These are phyloP conservation scores for Primulina tabacum DNA, from an alignment of 257 asterid genomes.

Conservation along the genomic window DNA sequence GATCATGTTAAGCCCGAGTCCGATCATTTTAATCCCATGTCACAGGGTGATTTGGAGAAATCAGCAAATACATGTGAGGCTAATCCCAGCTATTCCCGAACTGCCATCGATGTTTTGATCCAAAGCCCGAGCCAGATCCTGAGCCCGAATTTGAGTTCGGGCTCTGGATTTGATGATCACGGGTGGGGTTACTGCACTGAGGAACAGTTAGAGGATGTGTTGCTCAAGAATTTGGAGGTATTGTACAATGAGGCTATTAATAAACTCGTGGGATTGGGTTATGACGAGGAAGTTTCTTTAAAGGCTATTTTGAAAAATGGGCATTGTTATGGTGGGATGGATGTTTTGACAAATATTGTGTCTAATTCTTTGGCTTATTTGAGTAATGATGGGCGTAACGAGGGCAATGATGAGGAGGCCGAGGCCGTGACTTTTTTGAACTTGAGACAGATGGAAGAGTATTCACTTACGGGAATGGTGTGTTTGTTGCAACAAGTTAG, in stretches of 20 bases:
- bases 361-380: constrained; percentile 73
- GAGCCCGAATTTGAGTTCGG: constrained; percentile 9
- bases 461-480: constrained; percentile 83
- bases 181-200: constrained; percentile 70
- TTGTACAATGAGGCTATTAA: constrained; percentile 59
- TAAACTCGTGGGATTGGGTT: constrained; percentile 61
- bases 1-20: constrained; percentile 65
- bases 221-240: constrained; percentile 60
- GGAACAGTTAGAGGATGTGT: constrained; percentile 66
- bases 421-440: constrained; percentile 47
- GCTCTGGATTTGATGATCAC: constrained; percentile 42
- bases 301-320: constrained; percentile 75
- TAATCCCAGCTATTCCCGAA: constrained; percentile 32
- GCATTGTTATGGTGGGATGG: constrained; percentile 85
- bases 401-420: constrained; percentile 36
- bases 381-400: constrained; percentile 36
- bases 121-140: constrained; percentile 28
- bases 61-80: constrained; percentile 18
- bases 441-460: constrained; percentile 78
- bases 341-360: constrained; percentile 70
- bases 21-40: constrained; percentile 39
- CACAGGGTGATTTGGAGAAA: constrained; percentile 30
- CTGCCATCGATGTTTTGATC: constrained; percentile 29
- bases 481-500: constrained; percentile 79
- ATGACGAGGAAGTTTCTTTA: constrained; percentile 64